phyloP scores from a whole-genome alignment of 192 early-diverging fungal species.

The Mortierella hygrophila region DNA sequence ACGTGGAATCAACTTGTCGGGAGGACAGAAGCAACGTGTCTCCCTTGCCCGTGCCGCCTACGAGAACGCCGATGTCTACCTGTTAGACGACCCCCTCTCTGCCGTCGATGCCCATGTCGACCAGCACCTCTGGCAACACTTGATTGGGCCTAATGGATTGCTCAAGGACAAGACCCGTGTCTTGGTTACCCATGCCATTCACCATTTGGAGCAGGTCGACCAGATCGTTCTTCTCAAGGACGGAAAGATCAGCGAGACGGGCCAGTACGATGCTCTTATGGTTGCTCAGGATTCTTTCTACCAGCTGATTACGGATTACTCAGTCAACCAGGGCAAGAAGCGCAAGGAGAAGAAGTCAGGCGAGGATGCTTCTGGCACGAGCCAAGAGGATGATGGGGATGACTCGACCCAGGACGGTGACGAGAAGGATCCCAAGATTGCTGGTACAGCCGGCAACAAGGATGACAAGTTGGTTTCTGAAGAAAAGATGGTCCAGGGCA shows the following conservation, averaged over 20 bases:
- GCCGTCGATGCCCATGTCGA: constrained; percentile 75
- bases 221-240: constrained; percentile 78
- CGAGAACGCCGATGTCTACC: constrained; percentile 76
- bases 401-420: constrained; percentile 62
- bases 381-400: constrained; percentile 42
- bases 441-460: constrained; percentile 9
- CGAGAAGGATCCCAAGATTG: constrained; percentile 35
- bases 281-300: constrained; percentile 67
- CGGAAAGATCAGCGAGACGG: constrained; percentile 77
- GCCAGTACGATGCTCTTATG: constrained; percentile 77
- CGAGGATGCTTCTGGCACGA: not conserved
- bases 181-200: constrained; percentile 86
- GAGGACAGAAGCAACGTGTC: constrained; percentile 88
- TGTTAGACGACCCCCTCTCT: constrained; percentile 67
- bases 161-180: constrained; percentile 84
- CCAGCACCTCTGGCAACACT: constrained; percentile 83
- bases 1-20: constrained; percentile 90
- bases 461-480: constrained; percentile 74
- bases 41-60: constrained; percentile 85
- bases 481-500: constrained; percentile 87
- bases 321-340: constrained; percentile 63
- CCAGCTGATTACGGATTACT: constrained; percentile 80
- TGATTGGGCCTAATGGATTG: constrained; percentile 87
- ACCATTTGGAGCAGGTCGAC: constrained; percentile 77
- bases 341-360: constrained; percentile 35